A percentile compares a stretch with the other conserved stretches of the same genome.
Conservation (phyloP, 1,139 yeast species). For the Candida sojae region DNA sequence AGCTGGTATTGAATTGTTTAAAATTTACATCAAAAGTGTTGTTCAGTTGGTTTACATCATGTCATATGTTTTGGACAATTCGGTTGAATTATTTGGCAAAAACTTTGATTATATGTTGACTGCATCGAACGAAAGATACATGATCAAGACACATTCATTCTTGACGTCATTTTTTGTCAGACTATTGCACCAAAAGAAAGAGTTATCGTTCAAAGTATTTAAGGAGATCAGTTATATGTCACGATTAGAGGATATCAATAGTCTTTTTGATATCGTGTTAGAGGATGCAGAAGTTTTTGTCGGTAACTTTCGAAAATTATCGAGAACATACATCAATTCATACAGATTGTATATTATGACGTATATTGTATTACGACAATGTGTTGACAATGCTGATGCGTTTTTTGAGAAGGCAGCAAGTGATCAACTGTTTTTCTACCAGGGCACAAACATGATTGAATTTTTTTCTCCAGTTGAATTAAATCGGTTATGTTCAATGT, state of each 20-base stretch:
- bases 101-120: constrained; percentile 43
- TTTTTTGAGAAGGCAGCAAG: constrained; percentile 35
- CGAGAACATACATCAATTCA: constrained; percentile 41
- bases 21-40: constrained; percentile 44
- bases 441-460: constrained; percentile 45
- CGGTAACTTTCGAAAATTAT: constrained; percentile 43
- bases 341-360: constrained; percentile 46
- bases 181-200: constrained; percentile 41
- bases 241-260: constrained; percentile 37
- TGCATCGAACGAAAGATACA: constrained; percentile 40
- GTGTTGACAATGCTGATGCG: constrained; percentile 44
- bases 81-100: constrained; percentile 45
- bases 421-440: constrained; percentile 32
- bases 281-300: constrained; percentile 48
- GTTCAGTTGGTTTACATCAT: constrained; percentile 48
- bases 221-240: constrained; percentile 23
- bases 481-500: constrained; percentile 36
- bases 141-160: constrained; percentile 47
- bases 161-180: constrained; percentile 44
- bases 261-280: constrained; percentile 35
- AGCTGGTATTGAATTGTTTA: constrained; percentile 47
- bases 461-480: constrained; percentile 40
- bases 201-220: constrained; percentile 26
- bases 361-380: constrained; percentile 43
- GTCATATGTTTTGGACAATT: constrained; percentile 47